Percentiles rank a stretch among this genome's conserved stretches.
phyloP scores from a whole-genome alignment of 495 filamentous ascomycete species.

The Podospora sp. region DNA sequence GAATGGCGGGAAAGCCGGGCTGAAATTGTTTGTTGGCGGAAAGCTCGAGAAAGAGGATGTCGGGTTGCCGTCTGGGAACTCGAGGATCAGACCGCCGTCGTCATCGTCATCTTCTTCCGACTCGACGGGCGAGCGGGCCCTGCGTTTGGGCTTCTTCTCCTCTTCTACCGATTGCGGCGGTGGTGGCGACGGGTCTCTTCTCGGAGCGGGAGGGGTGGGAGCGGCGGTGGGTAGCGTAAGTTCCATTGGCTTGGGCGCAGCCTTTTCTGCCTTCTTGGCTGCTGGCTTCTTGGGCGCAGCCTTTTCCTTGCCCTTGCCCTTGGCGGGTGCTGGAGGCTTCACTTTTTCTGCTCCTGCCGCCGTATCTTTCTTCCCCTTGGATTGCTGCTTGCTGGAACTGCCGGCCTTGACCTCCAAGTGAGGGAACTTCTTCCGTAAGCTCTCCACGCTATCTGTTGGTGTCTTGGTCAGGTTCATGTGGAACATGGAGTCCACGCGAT shows the following conservation, averaged over 20 bases:
- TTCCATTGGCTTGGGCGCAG: conserved; percentile 25
- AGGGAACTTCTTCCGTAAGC: conserved; percentile 44
- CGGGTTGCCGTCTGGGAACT: conserved; percentile 45
- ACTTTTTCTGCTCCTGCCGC: conserved; percentile 18
- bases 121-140: conserved; percentile 27
- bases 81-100: conserved; percentile 47
- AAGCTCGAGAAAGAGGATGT: conserved; percentile 22
- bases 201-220: not conserved
- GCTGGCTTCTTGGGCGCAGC: conserved; percentile 11
- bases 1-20: conserved; percentile 40
- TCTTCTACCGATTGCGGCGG: conserved; percentile 26
- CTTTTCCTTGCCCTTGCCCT: conserved; percentile 22
- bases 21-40: conserved; percentile 34
- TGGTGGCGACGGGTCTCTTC: conserved; percentile 19
- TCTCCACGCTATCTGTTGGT: conserved; percentile 43
- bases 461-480: conserved; percentile 58
- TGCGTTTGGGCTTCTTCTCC: conserved; percentile 31
- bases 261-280: conserved; percentile 20
- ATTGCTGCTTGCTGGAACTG: conserved; percentile 15
- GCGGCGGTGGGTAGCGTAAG: conserved; percentile 31
- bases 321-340: conserved; percentile 32
- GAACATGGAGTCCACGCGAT: conserved; percentile 60
- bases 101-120: conserved; percentile 49
- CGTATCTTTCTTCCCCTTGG: conserved; percentile 3
- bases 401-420: conserved; percentile 41